A percentile compares a stretch with the other conserved stretches of the same genome.
These are phyloP conservation scores for Penicillium coffeae DNA, from an alignment of 495 filamentous ascomycete species.

Conservation along the genomic window DNA sequence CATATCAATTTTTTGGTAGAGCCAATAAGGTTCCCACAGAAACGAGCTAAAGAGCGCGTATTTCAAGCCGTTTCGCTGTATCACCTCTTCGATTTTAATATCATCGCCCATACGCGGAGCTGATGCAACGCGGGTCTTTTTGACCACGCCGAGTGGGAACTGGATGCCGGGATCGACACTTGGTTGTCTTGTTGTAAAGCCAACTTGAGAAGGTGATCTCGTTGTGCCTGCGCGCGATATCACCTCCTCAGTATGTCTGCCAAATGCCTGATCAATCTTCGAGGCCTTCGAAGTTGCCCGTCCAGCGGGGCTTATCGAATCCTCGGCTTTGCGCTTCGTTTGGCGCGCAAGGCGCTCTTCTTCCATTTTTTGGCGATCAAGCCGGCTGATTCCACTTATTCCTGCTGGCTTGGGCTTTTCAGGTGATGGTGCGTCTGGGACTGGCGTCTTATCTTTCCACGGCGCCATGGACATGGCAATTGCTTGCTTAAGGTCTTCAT, in stretches of 20 bases:
- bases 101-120: slow-evolving; percentile 58
- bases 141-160: slow-evolving; percentile 71
- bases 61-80: slow-evolving; percentile 66
- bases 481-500: slow-evolving; percentile 49
- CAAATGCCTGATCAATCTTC: not conserved
- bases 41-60: slow-evolving; percentile 83
- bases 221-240: too few species aligned
- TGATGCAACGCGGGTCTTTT: slow-evolving; percentile 71
- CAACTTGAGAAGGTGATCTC: not conserved
- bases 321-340: slow-evolving; percentile 11
- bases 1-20: slow-evolving; percentile 57
- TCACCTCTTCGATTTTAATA: slow-evolving; percentile 86
- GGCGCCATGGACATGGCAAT: slow-evolving; percentile 48
- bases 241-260: too few species aligned
- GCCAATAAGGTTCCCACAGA: slow-evolving; percentile 77
- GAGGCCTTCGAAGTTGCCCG: slow-evolving; percentile 5
- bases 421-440: not conserved
- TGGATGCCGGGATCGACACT: slow-evolving; percentile 36
- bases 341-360: slow-evolving; percentile 71
- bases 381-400: slow-evolving; percentile 36
- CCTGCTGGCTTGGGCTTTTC: not conserved
- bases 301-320: not conserved
- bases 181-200: slow-evolving; percentile 6
- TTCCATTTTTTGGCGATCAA: slow-evolving; percentile 83
- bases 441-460: not conserved